Evolutionary conservation across 2,329 filamentous ascomycete species (phyloP).

Genomic region (Colletotrichum liaoningense): DNA sequence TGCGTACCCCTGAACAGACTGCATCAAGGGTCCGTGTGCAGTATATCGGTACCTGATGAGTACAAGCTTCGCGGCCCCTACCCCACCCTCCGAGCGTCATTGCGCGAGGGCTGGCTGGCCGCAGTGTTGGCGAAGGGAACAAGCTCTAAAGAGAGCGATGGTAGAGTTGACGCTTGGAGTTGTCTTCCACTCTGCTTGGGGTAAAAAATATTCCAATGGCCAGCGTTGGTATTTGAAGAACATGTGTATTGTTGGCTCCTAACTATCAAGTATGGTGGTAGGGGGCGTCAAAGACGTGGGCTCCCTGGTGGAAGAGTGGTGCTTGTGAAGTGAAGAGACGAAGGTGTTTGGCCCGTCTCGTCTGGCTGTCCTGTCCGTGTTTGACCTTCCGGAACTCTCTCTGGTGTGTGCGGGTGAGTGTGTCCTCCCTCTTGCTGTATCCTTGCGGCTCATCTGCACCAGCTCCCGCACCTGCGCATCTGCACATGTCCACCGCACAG

Average conservation of each 20-base stretch:
- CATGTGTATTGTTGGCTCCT: background rate
- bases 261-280: background rate
- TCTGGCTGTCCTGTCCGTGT: background rate
- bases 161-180: constrained; percentile 4
- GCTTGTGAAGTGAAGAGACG: background rate
- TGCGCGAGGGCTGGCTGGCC: background rate
- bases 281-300: background rate
- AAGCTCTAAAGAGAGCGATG: background rate
- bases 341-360: background rate
- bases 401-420: no score
- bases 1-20: background rate
- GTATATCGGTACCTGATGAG: constrained; percentile 18
- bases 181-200: background rate
- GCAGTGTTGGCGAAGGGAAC: background rate
- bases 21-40: background rate
- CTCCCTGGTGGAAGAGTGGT: background rate
- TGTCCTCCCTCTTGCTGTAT: constrained; percentile 1
- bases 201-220: no score
- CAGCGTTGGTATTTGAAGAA: background rate
- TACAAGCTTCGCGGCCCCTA: background rate
- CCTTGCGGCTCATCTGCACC: constrained; percentile 1
- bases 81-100: constrained; percentile 31
- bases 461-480: background rate
- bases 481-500: background rate
- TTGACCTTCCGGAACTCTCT: constrained; percentile 19